These are phyloP conservation scores for Helenozyma baotianmanensis DNA, from an alignment of 805 yeast species.

Conservation along the genomic window DNA sequence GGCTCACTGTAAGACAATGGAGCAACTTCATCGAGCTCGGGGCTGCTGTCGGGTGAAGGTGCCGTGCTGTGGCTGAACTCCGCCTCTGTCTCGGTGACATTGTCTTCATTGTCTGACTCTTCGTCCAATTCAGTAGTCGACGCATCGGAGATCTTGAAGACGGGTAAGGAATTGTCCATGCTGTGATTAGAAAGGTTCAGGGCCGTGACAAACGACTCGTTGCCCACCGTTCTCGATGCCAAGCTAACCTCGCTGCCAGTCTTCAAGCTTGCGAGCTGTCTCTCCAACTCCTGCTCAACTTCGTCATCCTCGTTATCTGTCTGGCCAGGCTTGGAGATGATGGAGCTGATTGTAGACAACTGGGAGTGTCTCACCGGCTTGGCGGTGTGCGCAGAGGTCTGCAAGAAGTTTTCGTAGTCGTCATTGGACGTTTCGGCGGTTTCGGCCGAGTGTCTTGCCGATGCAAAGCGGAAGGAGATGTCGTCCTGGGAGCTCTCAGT, in stretches of 20 bases:
- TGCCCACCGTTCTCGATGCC: conserved; percentile 1
- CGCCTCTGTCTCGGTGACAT: conserved; percentile 6
- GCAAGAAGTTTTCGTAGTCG: conserved; percentile 23
- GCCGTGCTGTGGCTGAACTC: conserved; percentile 2
- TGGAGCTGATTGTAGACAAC: conserved; percentile 39
- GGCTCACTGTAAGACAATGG: too few relatives aligned
- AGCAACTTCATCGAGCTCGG: background rate
- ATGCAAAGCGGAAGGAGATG: conserved; percentile 4
- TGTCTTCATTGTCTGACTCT: conserved; percentile 2
- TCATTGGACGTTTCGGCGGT: conserved; percentile 14
- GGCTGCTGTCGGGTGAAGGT: background rate
- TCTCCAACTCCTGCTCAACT: conserved; percentile 33
- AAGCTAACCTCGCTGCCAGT: conserved; percentile 12
- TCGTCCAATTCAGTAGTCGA: background rate
- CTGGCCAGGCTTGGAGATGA: conserved; percentile 33
- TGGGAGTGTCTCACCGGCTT: conserved; percentile 24
- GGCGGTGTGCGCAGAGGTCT: conserved; percentile 5
- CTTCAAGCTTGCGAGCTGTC: conserved; percentile 35
- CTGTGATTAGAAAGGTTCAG: background rate
- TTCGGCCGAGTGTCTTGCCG: conserved; percentile 4
- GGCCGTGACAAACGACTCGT: conserved; percentile 10
- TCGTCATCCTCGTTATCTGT: conserved; percentile 27
- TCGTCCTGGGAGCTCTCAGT: conserved; percentile 6
- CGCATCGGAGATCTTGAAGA: conserved; percentile 4
- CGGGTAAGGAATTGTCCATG: conserved; percentile 2